These are phyloP conservation scores for Pittosporum tobira DNA, from an alignment of 129 eudicot genomes.

Conservation along the genomic window DNA sequence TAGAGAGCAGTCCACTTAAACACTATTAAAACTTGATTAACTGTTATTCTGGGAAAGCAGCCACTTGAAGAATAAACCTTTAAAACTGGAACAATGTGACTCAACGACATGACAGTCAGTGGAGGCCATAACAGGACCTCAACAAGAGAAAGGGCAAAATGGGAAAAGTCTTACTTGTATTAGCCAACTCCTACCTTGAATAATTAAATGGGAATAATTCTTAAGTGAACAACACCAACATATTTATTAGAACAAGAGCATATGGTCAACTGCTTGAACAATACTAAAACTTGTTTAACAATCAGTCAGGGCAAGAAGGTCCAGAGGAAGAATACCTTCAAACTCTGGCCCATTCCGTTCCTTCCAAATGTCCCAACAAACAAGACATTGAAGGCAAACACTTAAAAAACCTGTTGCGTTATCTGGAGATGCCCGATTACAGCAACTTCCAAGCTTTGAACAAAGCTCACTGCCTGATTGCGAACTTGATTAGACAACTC, in stretches of 20 bases:
- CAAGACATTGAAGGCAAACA: slow-evolving; percentile 13
- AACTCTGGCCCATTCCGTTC: slow-evolving; percentile 9
- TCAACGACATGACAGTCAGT: neutral
- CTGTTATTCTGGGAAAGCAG: neutral
- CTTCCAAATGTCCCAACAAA: slow-evolving; percentile 19
- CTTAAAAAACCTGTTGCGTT: slow-evolving; percentile 10
- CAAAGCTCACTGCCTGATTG: slow-evolving; percentile 13
- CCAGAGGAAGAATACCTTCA: slow-evolving; percentile 1
- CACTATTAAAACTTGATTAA: neutral
- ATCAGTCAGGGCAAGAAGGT: neutral
- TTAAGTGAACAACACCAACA: no score
- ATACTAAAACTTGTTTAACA: neutral
- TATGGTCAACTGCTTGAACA: neutral
- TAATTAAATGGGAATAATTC: neutral
- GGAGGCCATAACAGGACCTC: neutral
- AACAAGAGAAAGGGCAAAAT: neutral
- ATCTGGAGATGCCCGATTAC: slow-evolving; percentile 9
- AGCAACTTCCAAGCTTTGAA: slow-evolving; percentile 18
- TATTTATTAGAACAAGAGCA: neutral
- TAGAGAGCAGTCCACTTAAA: no score
- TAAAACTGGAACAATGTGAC: neutral
- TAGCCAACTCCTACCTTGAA: neutral
- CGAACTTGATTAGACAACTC: slow-evolving; percentile 13
- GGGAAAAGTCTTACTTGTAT: neutral
- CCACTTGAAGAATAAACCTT: neutral